Percentiles rank a stretch among this genome's conserved stretches.
Conservation (phyloP, 805 yeast species). For the Candida khao-thaluensis region DNA sequence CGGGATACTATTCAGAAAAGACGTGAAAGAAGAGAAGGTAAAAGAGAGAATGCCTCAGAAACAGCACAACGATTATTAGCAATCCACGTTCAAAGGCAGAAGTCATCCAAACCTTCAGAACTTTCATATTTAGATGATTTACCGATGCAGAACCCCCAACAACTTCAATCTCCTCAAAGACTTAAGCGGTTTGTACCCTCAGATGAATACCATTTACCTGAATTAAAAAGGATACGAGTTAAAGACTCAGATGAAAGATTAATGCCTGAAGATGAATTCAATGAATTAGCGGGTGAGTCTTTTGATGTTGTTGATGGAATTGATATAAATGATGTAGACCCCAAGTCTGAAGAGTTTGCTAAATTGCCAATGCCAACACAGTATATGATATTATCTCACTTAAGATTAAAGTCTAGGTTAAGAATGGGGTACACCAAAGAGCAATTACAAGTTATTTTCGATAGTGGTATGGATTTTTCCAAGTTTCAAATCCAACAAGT, state of each 20-base stretch:
- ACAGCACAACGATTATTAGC: constrained; percentile 84
- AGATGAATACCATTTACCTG: constrained; percentile 88
- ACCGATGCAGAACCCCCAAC: constrained; percentile 14
- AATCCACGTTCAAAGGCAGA: constrained; percentile 65
- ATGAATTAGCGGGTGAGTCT: constrained; percentile 52
- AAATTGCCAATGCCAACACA: constrained; percentile 81
- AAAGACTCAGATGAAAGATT: constrained; percentile 66
- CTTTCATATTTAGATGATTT: constrained; percentile 20
- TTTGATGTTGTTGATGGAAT: constrained; percentile 62
- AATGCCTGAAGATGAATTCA: constrained; percentile 69
- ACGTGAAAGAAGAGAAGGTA: constrained; percentile 69
- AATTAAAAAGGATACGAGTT: constrained; percentile 53
- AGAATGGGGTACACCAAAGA: constrained; percentile 94
- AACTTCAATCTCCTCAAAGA: constrained; percentile 4
- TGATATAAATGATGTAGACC: constrained; percentile 74
- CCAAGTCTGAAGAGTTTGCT: constrained; percentile 74
- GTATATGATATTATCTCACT: constrained; percentile 80
- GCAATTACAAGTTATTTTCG: constrained; percentile 80
- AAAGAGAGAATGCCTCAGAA: constrained; percentile 62
- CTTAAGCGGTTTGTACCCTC: constrained; percentile 43
- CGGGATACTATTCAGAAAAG: constrained; percentile 73
- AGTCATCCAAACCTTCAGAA: constrained; percentile 25
- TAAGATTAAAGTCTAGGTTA: constrained; percentile 79
- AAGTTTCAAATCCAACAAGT: constrained; percentile 92
- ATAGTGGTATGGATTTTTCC: constrained; percentile 85